Evolutionary conservation across 2,329 filamentous ascomycete species (phyloP).

Genomic region (Mycosphaerella arachidis): DNA sequence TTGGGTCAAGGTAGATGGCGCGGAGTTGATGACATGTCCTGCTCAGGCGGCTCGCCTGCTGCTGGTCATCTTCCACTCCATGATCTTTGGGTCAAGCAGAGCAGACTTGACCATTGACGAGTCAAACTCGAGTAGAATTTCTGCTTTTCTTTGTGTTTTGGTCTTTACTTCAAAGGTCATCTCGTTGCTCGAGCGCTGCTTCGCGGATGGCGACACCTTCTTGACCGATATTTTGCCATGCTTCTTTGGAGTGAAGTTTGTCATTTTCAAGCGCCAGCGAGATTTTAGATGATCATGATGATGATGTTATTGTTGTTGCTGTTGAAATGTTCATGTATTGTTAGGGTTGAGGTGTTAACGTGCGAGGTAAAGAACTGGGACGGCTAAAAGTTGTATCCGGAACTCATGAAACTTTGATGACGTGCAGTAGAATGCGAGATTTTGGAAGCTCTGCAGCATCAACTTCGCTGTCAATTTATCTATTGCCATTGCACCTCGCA

Average conservation of each 20-base stretch:
- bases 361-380: background rate
- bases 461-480: background rate
- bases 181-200: constrained; percentile 3
- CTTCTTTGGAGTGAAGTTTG: background rate
- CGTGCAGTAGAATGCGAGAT: background rate
- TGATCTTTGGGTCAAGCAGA: constrained; percentile 24
- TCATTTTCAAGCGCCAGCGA: background rate
- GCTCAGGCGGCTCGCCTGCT: background rate
- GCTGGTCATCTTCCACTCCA: constrained; percentile 15
- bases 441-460: background rate
- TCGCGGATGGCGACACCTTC: background rate
- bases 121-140: constrained; percentile 18
- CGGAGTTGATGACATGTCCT: background rate
- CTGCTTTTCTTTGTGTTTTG: constrained; percentile 9
- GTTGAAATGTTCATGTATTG: background rate
- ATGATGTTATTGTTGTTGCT: too few species aligned
- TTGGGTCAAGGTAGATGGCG: background rate
- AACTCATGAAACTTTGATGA: background rate
- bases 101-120: constrained; percentile 20
- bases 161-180: constrained; percentile 4
- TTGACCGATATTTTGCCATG: constrained; percentile 1
- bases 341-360: background rate
- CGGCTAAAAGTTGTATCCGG: background rate
- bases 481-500: background rate
- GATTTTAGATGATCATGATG: background rate